phyloP scores from a whole-genome alignment of 2,329 filamentous ascomycete genomes.

The Elsinoe necatrix region DNA sequence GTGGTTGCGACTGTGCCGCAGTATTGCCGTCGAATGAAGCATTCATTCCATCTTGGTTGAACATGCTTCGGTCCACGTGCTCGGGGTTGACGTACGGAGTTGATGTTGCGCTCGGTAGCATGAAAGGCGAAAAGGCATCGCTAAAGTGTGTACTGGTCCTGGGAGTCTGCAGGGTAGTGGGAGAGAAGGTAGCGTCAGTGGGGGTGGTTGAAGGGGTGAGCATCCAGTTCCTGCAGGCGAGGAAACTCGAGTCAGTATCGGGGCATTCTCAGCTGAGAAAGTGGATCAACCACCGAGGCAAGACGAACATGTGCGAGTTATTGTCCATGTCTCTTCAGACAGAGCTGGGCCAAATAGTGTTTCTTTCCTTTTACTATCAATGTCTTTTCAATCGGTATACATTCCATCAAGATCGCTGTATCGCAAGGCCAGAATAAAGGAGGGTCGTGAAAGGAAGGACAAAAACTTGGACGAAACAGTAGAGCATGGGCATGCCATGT shows the following conservation, averaged over 20 bases:
- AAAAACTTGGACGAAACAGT: constrained; percentile 10
- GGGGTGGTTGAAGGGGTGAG: constrained; percentile 44
- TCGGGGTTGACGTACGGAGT: constrained; percentile 16
- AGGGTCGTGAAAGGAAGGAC: constrained; percentile 1
- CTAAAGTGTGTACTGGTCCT: constrained; percentile 40
- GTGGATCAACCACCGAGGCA: not conserved
- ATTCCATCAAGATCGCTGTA: constrained; percentile 4
- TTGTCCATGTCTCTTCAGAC: constrained; percentile 3
- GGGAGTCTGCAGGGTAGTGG: constrained; percentile 37
- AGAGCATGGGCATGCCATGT: constrained; percentile 5
- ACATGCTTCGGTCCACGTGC: constrained; percentile 12
- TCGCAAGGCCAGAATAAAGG: constrained; percentile 2
- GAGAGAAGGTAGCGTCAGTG: constrained; percentile 34
- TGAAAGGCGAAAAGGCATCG: constrained; percentile 41
- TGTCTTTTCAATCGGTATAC: constrained; percentile 2
- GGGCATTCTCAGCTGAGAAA: constrained; percentile 24
- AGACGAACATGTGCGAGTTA: constrained; percentile 8
- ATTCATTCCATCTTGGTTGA: constrained; percentile 17
- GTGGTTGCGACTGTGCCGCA: constrained; percentile 6
- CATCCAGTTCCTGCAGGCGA: constrained; percentile 22
- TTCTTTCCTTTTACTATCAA: not conserved
- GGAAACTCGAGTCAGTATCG: constrained; percentile 11
- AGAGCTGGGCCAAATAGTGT: not conserved
- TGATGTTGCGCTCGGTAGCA: constrained; percentile 25
- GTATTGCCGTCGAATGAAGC: constrained; percentile 20